Base-by-base conservation (phyloP, 208 protist genomes). In the Leishmania guyanensis region DNA sequence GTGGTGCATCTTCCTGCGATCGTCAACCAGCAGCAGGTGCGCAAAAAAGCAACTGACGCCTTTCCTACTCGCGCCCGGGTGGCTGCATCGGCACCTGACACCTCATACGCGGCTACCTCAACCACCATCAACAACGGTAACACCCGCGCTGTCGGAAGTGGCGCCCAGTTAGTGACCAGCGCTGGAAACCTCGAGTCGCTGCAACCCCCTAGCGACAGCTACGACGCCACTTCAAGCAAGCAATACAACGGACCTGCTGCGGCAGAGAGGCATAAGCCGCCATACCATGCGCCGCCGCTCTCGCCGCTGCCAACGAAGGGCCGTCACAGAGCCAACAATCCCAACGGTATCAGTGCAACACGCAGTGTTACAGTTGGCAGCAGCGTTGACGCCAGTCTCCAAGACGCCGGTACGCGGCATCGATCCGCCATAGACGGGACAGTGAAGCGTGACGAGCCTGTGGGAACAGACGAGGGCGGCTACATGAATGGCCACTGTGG, bases 221-320 rank as follows among this genome's bases (percentile, higher is more conserved):
- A 60, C 77, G 50, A 29, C n/a, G 64, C 58, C 58, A 36, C 48
- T 14, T 46, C 64, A 17, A 80, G 69, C 77, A 36, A 39, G 12
- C 58, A 56, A 10, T 33, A 36, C 48, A 73, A 48, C 14, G 22
- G 36, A n/a, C 62, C 29, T 46, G n/a, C 29, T 16, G 33, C 17
- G 51, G 14, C 39, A 76, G 0, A 56, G 14, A 39, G 5, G 74
- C 76, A 80, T 54, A 22, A 54, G 70, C 76, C 81, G 33, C 81
- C 81, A n/a, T 81, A 78, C 54, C 77, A 80, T 60, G 81, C 75
- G 1, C 77, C 81, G 3, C 77, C 81, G 68, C 71, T 85, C 56
- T 81, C 77, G 22, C 81, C 81, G 71, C 29, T 85, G 69, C 17
- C 46, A 29, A 36, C 26, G n/a, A n/a, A 54, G 48, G 46, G 70